Percentiles rank a stretch among this genome's conserved stretches.
Evolutionary conservation across 495 filamentous ascomycete species (phyloP).

Genomic region (Xylaria cubensis): DNA sequence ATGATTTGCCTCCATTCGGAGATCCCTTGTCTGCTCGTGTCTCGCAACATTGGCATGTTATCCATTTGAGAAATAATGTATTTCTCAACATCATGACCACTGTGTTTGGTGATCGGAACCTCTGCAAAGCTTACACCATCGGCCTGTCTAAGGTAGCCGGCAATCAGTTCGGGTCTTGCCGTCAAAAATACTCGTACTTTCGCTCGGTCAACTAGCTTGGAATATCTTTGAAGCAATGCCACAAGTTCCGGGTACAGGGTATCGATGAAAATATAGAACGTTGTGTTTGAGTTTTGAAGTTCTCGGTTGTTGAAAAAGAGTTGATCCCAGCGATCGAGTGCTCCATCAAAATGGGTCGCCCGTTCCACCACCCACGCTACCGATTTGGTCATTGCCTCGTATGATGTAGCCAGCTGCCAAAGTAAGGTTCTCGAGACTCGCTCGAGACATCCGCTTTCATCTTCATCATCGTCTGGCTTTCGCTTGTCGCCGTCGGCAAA

Average conservation of each 20-base stretch:
- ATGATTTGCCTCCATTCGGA: constrained; percentile 44
- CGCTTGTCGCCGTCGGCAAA: constrained; percentile 50
- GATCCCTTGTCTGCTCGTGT: constrained; percentile 36
- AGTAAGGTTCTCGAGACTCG: constrained; percentile 41
- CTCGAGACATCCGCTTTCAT: constrained; percentile 29
- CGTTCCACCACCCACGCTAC: constrained; percentile 43
- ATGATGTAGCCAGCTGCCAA: constrained; percentile 48
- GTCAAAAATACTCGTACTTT: constrained; percentile 38
- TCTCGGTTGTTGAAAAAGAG: constrained; percentile 46
- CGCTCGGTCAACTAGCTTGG: constrained; percentile 29
- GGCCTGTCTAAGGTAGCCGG: constrained; percentile 24
- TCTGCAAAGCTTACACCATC: constrained; percentile 23
- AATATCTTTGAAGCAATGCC: constrained; percentile 38
- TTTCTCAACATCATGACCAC: constrained; percentile 42
- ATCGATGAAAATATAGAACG: constrained; percentile 48
- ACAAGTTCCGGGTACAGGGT: constrained; percentile 38
- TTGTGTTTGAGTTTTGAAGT: constrained; percentile 41
- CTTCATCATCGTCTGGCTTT: constrained; percentile 38
- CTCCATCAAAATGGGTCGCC: constrained; percentile 38
- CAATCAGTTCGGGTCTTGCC: constrained; percentile 25
- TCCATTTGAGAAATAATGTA: constrained; percentile 44
- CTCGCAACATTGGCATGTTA: constrained; percentile 37
- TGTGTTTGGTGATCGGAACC: constrained; percentile 38
- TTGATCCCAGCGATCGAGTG: constrained; percentile 40
- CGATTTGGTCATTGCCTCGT: constrained; percentile 47